phyloP scores from a whole-genome alignment of 768 basidiomycete species.

The Stropharia rugosoannulata region DNA sequence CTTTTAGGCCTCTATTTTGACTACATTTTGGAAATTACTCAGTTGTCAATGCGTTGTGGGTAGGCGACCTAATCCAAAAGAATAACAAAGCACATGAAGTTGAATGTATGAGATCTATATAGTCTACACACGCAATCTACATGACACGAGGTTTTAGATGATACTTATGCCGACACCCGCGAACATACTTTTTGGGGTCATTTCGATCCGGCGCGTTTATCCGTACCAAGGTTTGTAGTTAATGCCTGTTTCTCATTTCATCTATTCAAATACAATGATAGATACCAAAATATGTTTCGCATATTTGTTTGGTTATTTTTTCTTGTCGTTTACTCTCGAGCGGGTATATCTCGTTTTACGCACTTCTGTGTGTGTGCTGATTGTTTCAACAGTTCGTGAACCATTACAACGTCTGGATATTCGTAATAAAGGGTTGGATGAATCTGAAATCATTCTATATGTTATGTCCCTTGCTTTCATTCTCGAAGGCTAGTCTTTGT shows the following conservation, averaged over 20 bases:
- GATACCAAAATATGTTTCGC: conserved; percentile 86
- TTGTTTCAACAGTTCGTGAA: conserved; percentile 54
- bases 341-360: conserved; percentile 48
- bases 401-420: conserved; percentile 73
- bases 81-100: conserved; percentile 75
- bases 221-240: conserved; percentile 66
- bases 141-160: conserved; percentile 43
- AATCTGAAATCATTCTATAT: conserved; percentile 82
- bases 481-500: conserved; percentile 62
- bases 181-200: conserved; percentile 63
- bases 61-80: conserved; percentile 76
- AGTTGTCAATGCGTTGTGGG: conserved; percentile 86
- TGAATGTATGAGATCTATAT: conserved; percentile 49
- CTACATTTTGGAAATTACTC: background rate
- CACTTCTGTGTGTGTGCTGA: too few relatives aligned
- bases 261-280: conserved; percentile 21
- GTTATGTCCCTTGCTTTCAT: conserved; percentile 74
- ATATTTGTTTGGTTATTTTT: conserved; percentile 78
- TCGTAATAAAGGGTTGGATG: conserved; percentile 54
- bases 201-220: conserved; percentile 73
- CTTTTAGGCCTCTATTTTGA: too few relatives aligned
- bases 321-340: conserved; percentile 79
- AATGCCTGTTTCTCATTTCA: background rate
- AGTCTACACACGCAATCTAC: conserved; percentile 13
- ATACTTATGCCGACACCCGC: conserved; percentile 59